Conservation (phyloP, 179 eudicot species). For the Nepenthes alata region DNA sequence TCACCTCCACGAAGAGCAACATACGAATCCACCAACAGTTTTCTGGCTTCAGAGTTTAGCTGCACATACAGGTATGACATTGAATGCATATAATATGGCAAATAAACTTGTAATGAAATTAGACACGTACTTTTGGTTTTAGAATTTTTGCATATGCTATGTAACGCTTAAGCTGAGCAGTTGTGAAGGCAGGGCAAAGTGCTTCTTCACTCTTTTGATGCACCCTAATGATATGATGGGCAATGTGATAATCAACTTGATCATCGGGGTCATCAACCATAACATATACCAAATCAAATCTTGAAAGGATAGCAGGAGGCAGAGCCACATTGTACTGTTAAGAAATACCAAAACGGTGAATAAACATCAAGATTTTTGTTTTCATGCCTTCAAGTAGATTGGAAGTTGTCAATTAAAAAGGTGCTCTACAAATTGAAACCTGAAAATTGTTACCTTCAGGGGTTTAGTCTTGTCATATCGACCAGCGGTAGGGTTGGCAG, state of each 20-base stretch:
- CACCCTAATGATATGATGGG: conserved; percentile 87
- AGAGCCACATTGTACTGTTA: conserved; percentile 94
- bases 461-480: conserved; percentile 98
- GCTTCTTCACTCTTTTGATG: conserved; percentile 93
- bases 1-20: conserved; percentile 84
- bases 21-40: conserved; percentile 77
- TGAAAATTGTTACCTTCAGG: conserved; percentile 42
- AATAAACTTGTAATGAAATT: background rate
- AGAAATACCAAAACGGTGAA: background rate
- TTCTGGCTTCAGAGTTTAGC: conserved; percentile 68
- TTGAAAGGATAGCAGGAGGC: conserved; percentile 96
- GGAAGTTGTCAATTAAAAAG: background rate
- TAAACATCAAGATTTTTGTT: conserved; percentile 1
- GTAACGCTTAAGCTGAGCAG: conserved; percentile 78
- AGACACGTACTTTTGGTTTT: conserved; percentile 61
- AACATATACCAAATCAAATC: conserved; percentile 92
- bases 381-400: background rate
- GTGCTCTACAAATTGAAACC: background rate
- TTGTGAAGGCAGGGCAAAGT: conserved; percentile 69
- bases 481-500: conserved; percentile 95
- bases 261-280: conserved; percentile 99
- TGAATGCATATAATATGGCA: background rate
- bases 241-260: conserved; percentile 83
- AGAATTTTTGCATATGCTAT: conserved; percentile 76
- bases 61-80: conserved; percentile 20